Conservation (phyloP, 768 basidiomycete species). For the Rhodotorula kratochvilovae region DNA sequence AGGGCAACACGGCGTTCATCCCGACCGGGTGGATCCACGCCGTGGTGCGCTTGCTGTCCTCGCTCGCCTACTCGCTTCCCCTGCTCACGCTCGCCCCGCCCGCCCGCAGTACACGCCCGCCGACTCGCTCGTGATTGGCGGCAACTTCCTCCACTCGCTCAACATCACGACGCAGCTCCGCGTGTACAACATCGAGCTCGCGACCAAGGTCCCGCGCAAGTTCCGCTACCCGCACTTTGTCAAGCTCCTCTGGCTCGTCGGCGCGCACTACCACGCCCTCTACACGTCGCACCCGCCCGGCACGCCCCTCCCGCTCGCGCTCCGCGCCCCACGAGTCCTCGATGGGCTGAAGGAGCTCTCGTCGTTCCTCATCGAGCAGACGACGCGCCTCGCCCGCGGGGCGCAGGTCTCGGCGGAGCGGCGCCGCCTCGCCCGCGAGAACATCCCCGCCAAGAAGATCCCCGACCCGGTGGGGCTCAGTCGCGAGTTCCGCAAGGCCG, state of each 20-base stretch:
- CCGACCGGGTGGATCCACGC: slow-evolving; percentile 96
- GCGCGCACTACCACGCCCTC: slow-evolving; percentile 61
- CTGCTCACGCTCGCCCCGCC: too few relatives aligned
- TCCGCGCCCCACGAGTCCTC: slow-evolving; percentile 56
- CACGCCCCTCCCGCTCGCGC: slow-evolving; percentile 7
- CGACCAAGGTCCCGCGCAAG: slow-evolving; percentile 86
- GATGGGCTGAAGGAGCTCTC: slow-evolving; percentile 67
- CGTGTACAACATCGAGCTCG: slow-evolving; percentile 84
- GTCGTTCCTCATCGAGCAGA: slow-evolving; percentile 74
- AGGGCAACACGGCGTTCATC: slow-evolving; percentile 71
- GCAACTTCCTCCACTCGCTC: slow-evolving; percentile 94
- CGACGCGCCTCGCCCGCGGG: slow-evolving; percentile 56
- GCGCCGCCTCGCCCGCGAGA: slow-evolving; percentile 34
- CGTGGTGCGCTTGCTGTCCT: slow-evolving; percentile 60
- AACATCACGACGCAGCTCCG: slow-evolving; percentile 78
- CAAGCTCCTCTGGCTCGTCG: slow-evolving; percentile 31
- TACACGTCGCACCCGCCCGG: slow-evolving; percentile 60
- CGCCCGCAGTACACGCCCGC: slow-evolving; percentile 71
- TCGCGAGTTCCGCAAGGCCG: slow-evolving; percentile 27
- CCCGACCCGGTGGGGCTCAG: slow-evolving; percentile 31
- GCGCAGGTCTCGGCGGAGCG: slow-evolving; percentile 33
- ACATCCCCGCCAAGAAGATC: slow-evolving; percentile 40
- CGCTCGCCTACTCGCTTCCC: background rate
- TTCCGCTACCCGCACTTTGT: slow-evolving; percentile 77
- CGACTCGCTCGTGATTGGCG: slow-evolving; percentile 92